These are phyloP conservation scores for Flaveria floridana DNA, from an alignment of 140 eudicot genomes.

Conservation along the genomic window DNA sequence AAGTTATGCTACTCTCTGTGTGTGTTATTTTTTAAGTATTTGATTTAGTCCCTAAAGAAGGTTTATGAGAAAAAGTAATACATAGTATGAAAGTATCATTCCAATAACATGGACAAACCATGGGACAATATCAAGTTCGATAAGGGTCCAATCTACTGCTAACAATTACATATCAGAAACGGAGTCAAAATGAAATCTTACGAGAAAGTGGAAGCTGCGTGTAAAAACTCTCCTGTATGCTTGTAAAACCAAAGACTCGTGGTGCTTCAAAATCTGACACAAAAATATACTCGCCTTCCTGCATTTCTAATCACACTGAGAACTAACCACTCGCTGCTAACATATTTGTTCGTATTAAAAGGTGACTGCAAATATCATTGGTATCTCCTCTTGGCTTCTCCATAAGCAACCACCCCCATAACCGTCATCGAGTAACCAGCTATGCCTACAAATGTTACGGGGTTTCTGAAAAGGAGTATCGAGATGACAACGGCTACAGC, in stretches of 20 bases:
- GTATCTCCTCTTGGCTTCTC: slow-evolving; percentile 80
- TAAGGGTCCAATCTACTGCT: background rate
- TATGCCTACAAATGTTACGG: slow-evolving; percentile 82
- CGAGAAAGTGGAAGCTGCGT: slow-evolving; percentile 17
- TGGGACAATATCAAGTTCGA: background rate
- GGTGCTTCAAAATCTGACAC: slow-evolving; percentile 6
- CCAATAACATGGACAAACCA: background rate
- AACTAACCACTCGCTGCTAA: slow-evolving; percentile 5
- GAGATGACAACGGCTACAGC: slow-evolving; percentile 98
- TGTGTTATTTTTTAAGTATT: too few species aligned
- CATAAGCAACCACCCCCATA: slow-evolving; percentile 89
- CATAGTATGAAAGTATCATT: background rate
- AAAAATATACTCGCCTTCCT: slow-evolving; percentile 15
- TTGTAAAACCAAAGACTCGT: background rate
- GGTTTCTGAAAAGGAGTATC: slow-evolving; percentile 79
- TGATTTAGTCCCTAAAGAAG: too few species aligned
- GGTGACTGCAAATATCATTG: slow-evolving; percentile 34
- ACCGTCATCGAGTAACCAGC: slow-evolving; percentile 96
- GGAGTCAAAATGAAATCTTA: slow-evolving; percentile 5
- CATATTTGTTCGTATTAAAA: background rate
- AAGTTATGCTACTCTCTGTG: too few species aligned
- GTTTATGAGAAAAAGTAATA: background rate
- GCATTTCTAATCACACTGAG: slow-evolving; percentile 18
- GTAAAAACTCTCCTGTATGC: slow-evolving; percentile 23
- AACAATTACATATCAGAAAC: slow-evolving; percentile 19